Base-by-base conservation (phyloP, 176 grass and related monocot genomes). In the Oropetium thomaeum region DNA sequence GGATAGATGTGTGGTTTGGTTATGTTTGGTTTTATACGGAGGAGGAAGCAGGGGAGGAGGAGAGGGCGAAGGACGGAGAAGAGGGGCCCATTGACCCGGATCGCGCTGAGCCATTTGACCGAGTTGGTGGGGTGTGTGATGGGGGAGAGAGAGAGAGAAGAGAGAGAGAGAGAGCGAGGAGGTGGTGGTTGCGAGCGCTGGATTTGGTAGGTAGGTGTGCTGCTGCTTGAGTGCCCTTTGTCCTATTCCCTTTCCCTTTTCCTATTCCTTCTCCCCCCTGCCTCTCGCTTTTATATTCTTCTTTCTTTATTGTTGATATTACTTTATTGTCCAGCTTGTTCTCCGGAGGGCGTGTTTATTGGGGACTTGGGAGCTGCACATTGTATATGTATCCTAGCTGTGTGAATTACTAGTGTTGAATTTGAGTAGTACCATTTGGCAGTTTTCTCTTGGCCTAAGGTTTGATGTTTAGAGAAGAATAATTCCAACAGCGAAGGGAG, bases 151-250 rank as follows among this genome's bases (percentile, higher is more conserved):
- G 40, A 11, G 63, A 12, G 28, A 2, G 52, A n/a, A n/a, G n/a
- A n/a, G n/a, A n/a, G n/a, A n/a, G n/a, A n/a, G n/a, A n/a, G n/a
- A n/a, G n/a, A 15, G 39, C 2, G 49, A 10, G 78, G 65, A 47
- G 66, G 87, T 29, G 58, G 80, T 89, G 83, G 86, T 80, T 89
- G 84, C 83, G 61, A 34, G 75, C 52, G 30, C 70, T 81, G 80
- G 90, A 89, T 89, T 86, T 89, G 90, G 90, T 87, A 48, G 90
- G 87, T 75, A 78, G 75, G 72, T 76, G 52, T 42, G 58, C 86
- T 88, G 80, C 84, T 4, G 32, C 81, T 69, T 34, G 76, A 83
- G 70, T 69, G 80, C 59, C 70, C 79, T 77, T 87, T 75, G 75
- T 74, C 85, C 79, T 78, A 49, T 83, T 83, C 79, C 64, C 16